Percentiles rank a stretch among this genome's conserved stretches.
Evolutionary conservation across 139 green algal genomes (phyloP).

Genomic region (Pleodorina starrii): DNA sequence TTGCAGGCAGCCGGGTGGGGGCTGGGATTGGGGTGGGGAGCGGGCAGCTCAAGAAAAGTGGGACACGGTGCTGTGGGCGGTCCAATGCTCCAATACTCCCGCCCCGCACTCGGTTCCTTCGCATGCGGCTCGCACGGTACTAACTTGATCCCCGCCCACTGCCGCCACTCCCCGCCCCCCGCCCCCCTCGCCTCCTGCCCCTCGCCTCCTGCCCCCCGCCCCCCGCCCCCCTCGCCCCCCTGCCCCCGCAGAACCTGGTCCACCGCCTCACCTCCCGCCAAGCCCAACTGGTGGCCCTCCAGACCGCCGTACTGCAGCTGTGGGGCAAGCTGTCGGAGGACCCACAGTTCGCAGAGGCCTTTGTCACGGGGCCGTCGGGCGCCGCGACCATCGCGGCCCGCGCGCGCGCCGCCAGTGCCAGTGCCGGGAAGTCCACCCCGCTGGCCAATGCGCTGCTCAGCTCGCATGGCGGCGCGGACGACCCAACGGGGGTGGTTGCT

Average conservation of each 20-base stretch:
- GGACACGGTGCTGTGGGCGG: no score
- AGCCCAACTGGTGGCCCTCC: constrained; percentile 57
- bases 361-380: neutral
- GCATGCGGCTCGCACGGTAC: no score
- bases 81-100: no score
- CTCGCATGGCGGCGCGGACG: neutral
- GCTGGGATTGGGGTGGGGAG: neutral
- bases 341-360: constrained; percentile 22
- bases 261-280: constrained; percentile 49
- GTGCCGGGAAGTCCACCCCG: neutral
- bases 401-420: neutral
- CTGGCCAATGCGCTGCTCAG: neutral
- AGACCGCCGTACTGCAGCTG: constrained; percentile 63
- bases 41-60: neutral
- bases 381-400: neutral
- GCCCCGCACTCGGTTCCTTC: no score
- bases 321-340: constrained; percentile 55
- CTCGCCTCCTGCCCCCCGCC: no score
- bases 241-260: constrained; percentile 33
- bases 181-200: no score
- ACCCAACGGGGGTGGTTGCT: no score
- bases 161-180: no score
- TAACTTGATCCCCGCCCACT: no score
- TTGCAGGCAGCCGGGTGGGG: neutral
- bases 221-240: neutral